phyloP scores from a whole-genome alignment of 2,329 filamentous ascomycete genomes.

The Colletotrichum gigasporum region DNA sequence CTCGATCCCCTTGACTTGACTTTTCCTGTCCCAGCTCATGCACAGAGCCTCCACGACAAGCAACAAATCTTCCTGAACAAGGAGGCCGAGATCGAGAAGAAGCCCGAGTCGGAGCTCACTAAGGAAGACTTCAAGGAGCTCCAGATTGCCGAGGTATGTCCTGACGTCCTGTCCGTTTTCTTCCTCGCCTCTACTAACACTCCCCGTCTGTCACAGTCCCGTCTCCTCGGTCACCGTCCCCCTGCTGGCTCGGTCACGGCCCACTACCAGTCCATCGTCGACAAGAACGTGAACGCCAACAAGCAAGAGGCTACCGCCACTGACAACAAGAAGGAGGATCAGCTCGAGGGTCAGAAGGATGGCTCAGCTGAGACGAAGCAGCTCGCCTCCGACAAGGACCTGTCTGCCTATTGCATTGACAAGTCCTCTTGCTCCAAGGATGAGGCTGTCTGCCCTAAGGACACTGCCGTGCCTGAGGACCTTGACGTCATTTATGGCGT shows the following conservation, averaged over 20 bases:
- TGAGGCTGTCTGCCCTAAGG: no score
- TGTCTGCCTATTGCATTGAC: no score
- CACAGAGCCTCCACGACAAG: constrained; percentile 1
- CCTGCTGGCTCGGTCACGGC: neutral
- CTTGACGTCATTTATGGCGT: no score
- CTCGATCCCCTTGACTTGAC: neutral
- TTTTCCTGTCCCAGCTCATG: neutral
- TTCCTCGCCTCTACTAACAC: neutral
- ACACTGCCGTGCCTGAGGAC: no score
- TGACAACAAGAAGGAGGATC: neutral
- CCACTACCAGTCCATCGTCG: neutral
- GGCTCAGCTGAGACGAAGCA: no score
- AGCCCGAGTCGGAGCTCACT: constrained; percentile 1
- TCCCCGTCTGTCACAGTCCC: neutral
- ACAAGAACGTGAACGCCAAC: neutral
- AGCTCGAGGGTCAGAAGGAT: no score
- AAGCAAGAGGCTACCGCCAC: neutral
- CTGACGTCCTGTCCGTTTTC: neutral
- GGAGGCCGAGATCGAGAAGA: neutral
- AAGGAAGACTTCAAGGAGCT: neutral
- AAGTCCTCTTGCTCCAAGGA: no score
- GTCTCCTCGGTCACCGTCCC: neutral
- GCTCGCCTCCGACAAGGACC: no score
- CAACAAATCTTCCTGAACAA: neutral
- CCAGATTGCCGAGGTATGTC: neutral